phyloP scores from a whole-genome alignment of 306 rosid species.

The Cucurbita moschata region DNA sequence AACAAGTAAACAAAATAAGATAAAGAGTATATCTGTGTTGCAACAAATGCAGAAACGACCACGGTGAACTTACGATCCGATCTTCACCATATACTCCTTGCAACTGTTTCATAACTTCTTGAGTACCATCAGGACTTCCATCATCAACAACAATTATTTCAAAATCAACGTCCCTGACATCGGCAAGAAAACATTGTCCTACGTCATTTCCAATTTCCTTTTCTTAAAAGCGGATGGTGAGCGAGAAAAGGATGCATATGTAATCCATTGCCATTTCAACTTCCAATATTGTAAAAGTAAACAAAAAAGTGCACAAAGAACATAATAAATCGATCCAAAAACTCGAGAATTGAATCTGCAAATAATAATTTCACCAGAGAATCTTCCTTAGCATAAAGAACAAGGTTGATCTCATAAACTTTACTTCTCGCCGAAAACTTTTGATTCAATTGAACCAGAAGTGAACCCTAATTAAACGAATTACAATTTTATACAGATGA shows the following conservation, averaged over 20 bases:
- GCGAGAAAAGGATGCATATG: not conserved
- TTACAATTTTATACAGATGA: not conserved
- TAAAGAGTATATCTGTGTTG: not conserved
- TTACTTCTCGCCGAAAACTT: not conserved
- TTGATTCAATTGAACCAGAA: too few species aligned
- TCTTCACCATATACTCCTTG: conserved; percentile 79
- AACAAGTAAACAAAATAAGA: not conserved
- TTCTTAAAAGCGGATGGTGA: not conserved
- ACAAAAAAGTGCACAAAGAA: not conserved
- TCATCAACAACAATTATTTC: conserved; percentile 86
- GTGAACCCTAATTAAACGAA: not conserved
- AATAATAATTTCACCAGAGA: not conserved
- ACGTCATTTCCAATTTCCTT: not conserved
- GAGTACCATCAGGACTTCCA: conserved; percentile 99
- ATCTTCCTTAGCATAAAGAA: not conserved
- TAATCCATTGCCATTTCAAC: not conserved
- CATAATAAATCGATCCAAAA: not conserved
- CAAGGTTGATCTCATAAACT: not conserved
- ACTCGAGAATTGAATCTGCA: not conserved
- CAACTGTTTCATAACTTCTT: conserved; percentile 66
- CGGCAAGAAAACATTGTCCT: not conserved
- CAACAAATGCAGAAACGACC: conserved; percentile 3
- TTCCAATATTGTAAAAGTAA: not conserved
- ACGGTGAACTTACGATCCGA: conserved; percentile 50
- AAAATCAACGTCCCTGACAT: conserved; percentile 59